phyloP scores from a whole-genome alignment of 225 moss, liverwort and hornwort genomes.

The Pleurozium schreberi region DNA sequence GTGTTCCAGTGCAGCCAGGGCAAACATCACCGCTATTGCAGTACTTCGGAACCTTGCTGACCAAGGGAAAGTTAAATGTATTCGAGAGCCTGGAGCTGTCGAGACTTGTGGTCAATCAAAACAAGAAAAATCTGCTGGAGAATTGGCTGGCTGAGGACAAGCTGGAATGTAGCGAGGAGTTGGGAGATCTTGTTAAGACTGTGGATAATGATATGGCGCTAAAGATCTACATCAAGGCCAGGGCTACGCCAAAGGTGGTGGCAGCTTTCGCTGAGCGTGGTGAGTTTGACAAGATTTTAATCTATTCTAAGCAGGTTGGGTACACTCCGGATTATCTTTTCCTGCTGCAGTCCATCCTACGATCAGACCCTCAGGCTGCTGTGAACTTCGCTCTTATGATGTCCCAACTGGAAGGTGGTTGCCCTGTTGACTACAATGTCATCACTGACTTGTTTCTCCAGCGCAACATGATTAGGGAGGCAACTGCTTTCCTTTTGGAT shows the following conservation, averaged over 20 bases:
- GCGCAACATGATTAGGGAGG: slow-evolving; percentile 99
- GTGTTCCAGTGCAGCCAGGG: slow-evolving; percentile 89
- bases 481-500: slow-evolving; percentile 93
- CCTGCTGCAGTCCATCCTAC: slow-evolving; percentile 83
- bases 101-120: slow-evolving; percentile 85
- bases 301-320: slow-evolving; percentile 99
- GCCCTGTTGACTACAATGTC: slow-evolving; percentile 90
- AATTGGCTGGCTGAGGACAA: slow-evolving; percentile 99
- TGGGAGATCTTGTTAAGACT: slow-evolving; percentile 98
- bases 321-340: slow-evolving; percentile 95
- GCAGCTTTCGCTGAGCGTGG: slow-evolving; percentile 93
- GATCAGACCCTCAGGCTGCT: slow-evolving; percentile 89
- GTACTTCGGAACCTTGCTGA: slow-evolving; percentile 90
- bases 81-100: slow-evolving; percentile 93
- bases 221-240: slow-evolving; percentile 96
- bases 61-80: slow-evolving; percentile 80
- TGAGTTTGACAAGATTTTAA: slow-evolving; percentile 97
- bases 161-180: slow-evolving; percentile 94
- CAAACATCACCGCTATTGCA: slow-evolving; percentile 93
- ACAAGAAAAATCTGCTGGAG: slow-evolving; percentile 86
- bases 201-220: slow-evolving; percentile 98
- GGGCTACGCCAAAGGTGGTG: slow-evolving; percentile 96
- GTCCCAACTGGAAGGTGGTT: slow-evolving; percentile 94
- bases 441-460: slow-evolving; percentile 91
- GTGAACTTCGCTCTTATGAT: slow-evolving; percentile 99